Conservation (phyloP, 148 eudicot species). For the Pouteria glomerata region DNA sequence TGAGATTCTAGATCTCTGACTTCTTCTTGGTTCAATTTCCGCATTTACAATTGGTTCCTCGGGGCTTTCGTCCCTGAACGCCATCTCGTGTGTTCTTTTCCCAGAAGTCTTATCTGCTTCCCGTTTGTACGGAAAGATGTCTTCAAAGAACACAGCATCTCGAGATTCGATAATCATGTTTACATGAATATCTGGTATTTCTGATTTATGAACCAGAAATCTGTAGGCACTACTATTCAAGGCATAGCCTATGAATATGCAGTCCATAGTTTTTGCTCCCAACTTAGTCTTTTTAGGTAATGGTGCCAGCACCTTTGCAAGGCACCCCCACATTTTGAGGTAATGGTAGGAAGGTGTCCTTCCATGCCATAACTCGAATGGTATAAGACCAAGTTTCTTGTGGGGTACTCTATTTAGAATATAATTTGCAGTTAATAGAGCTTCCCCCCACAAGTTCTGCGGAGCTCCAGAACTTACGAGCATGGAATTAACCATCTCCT, state of each 20-base stretch:
- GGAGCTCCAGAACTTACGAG: neutral
- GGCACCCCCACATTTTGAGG: constrained; percentile 22
- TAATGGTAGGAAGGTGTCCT: neutral
- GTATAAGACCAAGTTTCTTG: neutral
- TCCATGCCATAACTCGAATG: constrained; percentile 12
- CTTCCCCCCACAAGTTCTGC: constrained; percentile 10
- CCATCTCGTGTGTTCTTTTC: neutral
- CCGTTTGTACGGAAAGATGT: neutral
- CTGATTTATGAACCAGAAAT: neutral
- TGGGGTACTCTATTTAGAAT: constrained; percentile 3
- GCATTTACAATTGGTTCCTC: neutral
- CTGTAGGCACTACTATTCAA: constrained; percentile 2
- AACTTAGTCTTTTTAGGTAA: constrained; percentile 2
- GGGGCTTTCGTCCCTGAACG: neutral
- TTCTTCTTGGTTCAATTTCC: neutral
- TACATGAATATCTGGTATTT: neutral
- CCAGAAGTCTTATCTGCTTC: neutral
- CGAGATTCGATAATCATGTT: neutral
- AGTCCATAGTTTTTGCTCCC: constrained; percentile 7
- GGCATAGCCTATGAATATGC: constrained; percentile 17
- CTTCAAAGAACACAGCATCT: neutral
- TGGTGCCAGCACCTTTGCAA: neutral
- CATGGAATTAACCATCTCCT: constrained; percentile 11
- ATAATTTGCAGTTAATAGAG: constrained; percentile 8
- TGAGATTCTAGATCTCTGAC: neutral